A percentile compares a stretch with the other conserved stretches of the same genome.
These are phyloP conservation scores for Citrullus amarus DNA, from an alignment of 306 rosid species.

Conservation along the genomic window DNA sequence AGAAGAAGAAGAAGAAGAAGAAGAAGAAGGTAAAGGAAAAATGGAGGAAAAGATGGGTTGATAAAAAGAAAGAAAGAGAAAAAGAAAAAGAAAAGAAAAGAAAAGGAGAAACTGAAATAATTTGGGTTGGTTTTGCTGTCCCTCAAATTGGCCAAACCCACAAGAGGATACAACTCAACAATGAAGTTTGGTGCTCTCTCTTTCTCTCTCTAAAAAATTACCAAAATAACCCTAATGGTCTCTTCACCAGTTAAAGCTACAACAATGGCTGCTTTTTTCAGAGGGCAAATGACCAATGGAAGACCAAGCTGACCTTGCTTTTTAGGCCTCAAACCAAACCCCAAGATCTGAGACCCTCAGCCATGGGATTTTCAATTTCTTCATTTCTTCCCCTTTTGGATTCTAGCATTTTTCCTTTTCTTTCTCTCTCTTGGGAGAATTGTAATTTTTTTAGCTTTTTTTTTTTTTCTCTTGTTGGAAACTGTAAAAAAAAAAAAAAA, in stretches of 20 bases:
- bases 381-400: background rate
- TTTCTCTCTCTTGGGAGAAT: background rate
- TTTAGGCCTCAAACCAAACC: background rate
- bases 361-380: background rate
- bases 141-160: background rate
- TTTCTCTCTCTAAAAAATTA: background rate
- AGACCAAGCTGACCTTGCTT: background rate
- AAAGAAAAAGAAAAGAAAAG: background rate
- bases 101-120: slow-evolving; percentile 20
- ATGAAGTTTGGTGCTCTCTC: background rate
- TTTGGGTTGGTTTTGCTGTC: slow-evolving; percentile 34
- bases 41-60: slow-evolving; percentile 24
- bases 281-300: background rate
- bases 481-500: background rate
- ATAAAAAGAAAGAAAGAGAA: background rate
- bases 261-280: slow-evolving; percentile 5
- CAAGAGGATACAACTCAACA: slow-evolving; percentile 9
- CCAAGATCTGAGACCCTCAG: background rate
- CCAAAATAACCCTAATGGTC: background rate
- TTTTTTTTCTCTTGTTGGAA: background rate
- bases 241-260: background rate
- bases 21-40: background rate
- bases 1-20: background rate
- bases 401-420: background rate
- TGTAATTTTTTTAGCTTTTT: background rate